Conservation (phyloP, 331 rosid genomes). For the Quercus lobata region DNA sequence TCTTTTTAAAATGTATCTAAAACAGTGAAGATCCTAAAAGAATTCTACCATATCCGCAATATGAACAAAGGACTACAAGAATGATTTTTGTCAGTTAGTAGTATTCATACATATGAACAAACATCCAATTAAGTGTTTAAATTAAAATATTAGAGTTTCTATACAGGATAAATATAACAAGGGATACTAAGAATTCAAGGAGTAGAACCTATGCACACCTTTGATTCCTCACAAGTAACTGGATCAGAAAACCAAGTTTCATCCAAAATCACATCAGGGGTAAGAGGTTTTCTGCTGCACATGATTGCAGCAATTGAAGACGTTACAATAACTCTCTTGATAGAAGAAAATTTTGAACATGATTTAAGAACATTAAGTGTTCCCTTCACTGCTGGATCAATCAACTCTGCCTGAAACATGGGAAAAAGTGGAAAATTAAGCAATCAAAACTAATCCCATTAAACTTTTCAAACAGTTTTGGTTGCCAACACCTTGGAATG, state of each 20-base stretch:
- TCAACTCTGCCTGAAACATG: constrained; percentile 33
- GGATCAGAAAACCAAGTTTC: constrained; percentile 64
- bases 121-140: too few relatives aligned
- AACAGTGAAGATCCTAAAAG: too few relatives aligned
- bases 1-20: too few relatives aligned
- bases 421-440: not conserved
- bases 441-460: not conserved
- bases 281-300: constrained; percentile 21
- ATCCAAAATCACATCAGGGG: constrained; percentile 39
- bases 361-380: constrained; percentile 47
- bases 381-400: constrained; percentile 62
- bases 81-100: too few relatives aligned
- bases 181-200: not conserved
- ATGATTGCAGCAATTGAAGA: constrained; percentile 44
- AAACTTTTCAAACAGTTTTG: too few relatives aligned
- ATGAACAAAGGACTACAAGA: not conserved
- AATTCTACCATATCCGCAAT: not conserved
- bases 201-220: constrained; percentile 18
- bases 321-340: constrained; percentile 45
- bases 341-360: constrained; percentile 33
- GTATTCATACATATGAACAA: too few relatives aligned
- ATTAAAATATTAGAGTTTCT: not conserved
- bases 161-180: not conserved
- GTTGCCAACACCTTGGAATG: too few relatives aligned
- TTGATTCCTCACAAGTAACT: constrained; percentile 13